phyloP scores from a whole-genome alignment of 2,329 filamentous ascomycete species.

The Dactylellina cionopaga region DNA sequence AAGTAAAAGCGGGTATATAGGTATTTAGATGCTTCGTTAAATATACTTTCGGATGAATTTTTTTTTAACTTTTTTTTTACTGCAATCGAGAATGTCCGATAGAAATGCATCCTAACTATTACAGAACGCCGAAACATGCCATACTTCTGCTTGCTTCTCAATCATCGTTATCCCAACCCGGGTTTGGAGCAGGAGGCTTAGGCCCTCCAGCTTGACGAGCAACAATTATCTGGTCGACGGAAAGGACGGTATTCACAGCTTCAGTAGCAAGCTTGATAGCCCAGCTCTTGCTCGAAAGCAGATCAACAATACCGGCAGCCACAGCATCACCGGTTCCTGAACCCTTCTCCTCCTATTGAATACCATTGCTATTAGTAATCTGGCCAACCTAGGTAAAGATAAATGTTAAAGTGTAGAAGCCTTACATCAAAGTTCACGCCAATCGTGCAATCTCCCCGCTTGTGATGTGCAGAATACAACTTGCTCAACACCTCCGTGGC shows the following conservation, averaged over 20 bases:
- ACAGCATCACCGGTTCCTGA: conserved; percentile 85
- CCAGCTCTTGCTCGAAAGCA: conserved; percentile 92
- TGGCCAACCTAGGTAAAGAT: background rate
- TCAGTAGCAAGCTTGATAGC: conserved; percentile 97
- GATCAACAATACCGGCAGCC: conserved; percentile 88
- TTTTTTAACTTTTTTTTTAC: too few relatives aligned
- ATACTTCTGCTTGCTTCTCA: conserved; percentile 23
- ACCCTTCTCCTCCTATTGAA: conserved; percentile 74
- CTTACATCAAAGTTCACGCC: conserved; percentile 88
- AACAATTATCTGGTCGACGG: conserved; percentile 98
- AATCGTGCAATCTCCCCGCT: conserved; percentile 86
- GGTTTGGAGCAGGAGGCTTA: conserved; percentile 94
- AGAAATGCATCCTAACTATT: conserved; percentile 39
- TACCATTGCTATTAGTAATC: conserved; percentile 56
- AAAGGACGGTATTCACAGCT: conserved; percentile 89
- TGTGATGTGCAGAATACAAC: conserved; percentile 91
- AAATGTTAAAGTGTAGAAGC: conserved; percentile 53
- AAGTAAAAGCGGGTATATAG: conserved; percentile 8
- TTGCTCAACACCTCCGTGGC: conserved; percentile 95
- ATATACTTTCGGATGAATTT: conserved; percentile 9
- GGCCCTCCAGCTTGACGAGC: conserved; percentile 93
- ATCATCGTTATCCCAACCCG: conserved; percentile 75
- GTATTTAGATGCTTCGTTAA: background rate
- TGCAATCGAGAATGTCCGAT: background rate
- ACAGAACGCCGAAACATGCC: conserved; percentile 41